Conservation (phyloP, 2,329 filamentous ascomycete genomes). For the Ophioceras dolichostomum region DNA sequence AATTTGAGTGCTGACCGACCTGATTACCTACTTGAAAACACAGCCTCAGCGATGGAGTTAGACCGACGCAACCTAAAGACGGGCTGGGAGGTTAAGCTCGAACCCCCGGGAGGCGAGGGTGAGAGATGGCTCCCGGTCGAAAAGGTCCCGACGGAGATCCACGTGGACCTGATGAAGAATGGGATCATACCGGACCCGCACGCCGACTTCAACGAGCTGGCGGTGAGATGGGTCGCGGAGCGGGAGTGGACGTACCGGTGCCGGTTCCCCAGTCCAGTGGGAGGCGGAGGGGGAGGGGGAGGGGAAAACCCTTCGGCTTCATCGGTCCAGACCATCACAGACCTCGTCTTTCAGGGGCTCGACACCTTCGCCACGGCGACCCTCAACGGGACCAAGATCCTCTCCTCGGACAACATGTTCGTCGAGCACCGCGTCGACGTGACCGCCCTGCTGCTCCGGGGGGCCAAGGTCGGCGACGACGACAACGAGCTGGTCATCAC, state of each 20-base stretch:
- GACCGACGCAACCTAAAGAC: no score
- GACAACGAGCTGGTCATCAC: constrained; percentile 39
- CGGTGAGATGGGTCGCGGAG: constrained; percentile 49
- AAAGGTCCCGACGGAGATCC: constrained; percentile 22
- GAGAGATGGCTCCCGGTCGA: constrained; percentile 20
- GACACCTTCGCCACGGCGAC: constrained; percentile 50
- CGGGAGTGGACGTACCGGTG: constrained; percentile 46
- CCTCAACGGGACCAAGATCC: constrained; percentile 39
- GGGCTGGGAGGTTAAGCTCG: background rate
- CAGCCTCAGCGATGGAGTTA: no score
- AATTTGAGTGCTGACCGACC: no score
- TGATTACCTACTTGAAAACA: no score
- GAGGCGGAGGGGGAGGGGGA: background rate
- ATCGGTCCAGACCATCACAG: constrained; percentile 17
- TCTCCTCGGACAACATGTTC: constrained; percentile 53
- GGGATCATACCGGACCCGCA: constrained; percentile 41
- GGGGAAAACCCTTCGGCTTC: background rate
- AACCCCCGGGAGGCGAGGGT: constrained; percentile 1
- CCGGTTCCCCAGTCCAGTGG: constrained; percentile 14
- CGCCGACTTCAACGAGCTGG: constrained; percentile 47
- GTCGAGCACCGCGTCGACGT: constrained; percentile 43
- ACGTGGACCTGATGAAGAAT: constrained; percentile 23
- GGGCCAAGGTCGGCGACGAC: constrained; percentile 5
- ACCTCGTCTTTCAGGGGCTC: constrained; percentile 50
- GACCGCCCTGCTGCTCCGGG: constrained; percentile 23